A percentile compares a stretch with the other conserved stretches of the same genome.
Conservation (phyloP, 2,329 filamentous ascomycete genomes). For the Fusarium nurragi region DNA sequence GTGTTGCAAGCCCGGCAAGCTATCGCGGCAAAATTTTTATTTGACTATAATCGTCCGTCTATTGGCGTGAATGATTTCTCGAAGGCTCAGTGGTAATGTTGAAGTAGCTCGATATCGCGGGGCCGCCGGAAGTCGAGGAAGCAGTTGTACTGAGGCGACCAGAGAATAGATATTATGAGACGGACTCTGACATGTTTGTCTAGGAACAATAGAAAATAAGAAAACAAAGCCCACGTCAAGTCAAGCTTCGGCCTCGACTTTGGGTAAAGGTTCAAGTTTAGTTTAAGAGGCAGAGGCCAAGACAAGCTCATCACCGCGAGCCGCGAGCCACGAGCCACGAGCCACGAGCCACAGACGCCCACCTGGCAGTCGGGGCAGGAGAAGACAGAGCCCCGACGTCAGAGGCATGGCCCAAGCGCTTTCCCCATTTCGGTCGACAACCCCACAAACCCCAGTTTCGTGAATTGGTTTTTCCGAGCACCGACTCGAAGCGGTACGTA, state of each 20-base stretch:
- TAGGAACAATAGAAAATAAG: background rate
- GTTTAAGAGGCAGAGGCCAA: constrained; percentile 7
- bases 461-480: constrained; percentile 32
- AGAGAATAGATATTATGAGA: constrained; percentile 22
- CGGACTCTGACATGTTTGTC: constrained; percentile 30
- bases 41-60: background rate
- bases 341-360: constrained; percentile 16
- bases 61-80: background rate
- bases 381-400: constrained; percentile 36
- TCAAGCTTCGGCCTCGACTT: background rate
- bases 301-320: constrained; percentile 34
- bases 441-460: background rate
- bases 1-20: background rate
- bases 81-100: constrained; percentile 1
- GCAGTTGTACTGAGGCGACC: constrained; percentile 24
- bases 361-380: constrained; percentile 7
- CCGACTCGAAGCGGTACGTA: constrained; percentile 1
- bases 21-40: background rate
- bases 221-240: background rate
- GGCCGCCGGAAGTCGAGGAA: constrained; percentile 27
- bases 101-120: constrained; percentile 20
- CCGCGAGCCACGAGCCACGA: constrained; percentile 32
- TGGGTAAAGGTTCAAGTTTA: constrained; percentile 1
- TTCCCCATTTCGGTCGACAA: background rate
- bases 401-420: constrained; percentile 37